Evolutionary conservation across 2,329 filamentous ascomycete genomes (phyloP).

Genomic region (Fonsecaea multimorphosa): DNA sequence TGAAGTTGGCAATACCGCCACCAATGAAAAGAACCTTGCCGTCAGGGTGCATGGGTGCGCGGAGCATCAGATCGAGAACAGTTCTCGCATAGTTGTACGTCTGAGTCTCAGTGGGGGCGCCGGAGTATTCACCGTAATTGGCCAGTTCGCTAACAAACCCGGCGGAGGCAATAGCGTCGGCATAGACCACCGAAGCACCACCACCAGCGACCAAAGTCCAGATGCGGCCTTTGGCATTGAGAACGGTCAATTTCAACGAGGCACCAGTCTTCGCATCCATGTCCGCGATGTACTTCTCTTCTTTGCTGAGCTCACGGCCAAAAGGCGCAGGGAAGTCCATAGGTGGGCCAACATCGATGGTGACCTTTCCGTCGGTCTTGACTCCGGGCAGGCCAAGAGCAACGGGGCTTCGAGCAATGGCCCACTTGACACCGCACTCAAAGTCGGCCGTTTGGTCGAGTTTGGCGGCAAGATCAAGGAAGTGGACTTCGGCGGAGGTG

Average conservation of each 20-base stretch:
- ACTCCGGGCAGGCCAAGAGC: slow-evolving; percentile 81
- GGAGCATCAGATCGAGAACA: slow-evolving; percentile 95
- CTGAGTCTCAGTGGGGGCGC: slow-evolving; percentile 97
- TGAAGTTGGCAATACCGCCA: slow-evolving; percentile 99
- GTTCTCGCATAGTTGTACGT: slow-evolving; percentile 99
- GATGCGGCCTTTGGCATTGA: slow-evolving; percentile 88
- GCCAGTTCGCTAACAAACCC: slow-evolving; percentile 95
- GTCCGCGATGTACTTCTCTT: slow-evolving; percentile 98
- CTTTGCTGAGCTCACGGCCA: slow-evolving; percentile 96
- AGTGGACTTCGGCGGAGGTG: slow-evolving; percentile 93
- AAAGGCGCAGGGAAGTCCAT: slow-evolving; percentile 99
- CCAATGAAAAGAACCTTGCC: slow-evolving; percentile 99
- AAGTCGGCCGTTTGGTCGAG: slow-evolving; percentile 99
- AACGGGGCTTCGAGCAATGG: slow-evolving; percentile 86
- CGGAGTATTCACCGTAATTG: slow-evolving; percentile 99
- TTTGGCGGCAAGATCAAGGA: slow-evolving; percentile 98
- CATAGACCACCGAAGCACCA: slow-evolving; percentile 99
- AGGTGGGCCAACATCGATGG: slow-evolving; percentile 92
- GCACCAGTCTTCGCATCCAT: slow-evolving; percentile 99
- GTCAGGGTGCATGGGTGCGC: slow-evolving; percentile 79
- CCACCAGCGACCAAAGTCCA: slow-evolving; percentile 99
- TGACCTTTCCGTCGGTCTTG: slow-evolving; percentile 75
- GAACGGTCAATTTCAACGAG: slow-evolving; percentile 95
- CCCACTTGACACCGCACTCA: slow-evolving; percentile 99
- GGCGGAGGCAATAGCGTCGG: slow-evolving; percentile 94